phyloP scores from a whole-genome alignment of 1,284 basidiomycete species.

The Sporisorium iseilematis-ciliati region DNA sequence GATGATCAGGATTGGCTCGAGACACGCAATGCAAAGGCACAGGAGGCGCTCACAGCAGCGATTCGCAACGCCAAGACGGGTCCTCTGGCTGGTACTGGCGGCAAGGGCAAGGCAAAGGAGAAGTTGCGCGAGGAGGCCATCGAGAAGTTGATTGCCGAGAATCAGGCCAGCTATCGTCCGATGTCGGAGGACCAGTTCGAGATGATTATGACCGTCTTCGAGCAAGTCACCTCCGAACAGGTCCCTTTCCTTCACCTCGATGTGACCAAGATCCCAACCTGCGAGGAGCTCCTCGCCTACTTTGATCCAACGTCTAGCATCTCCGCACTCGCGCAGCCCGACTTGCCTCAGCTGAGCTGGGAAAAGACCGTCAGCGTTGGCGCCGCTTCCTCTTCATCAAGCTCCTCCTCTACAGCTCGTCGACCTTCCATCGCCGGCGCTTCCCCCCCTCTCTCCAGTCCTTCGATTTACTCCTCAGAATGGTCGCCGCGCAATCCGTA shows the following conservation, averaged over 20 bases:
- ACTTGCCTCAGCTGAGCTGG: conserved; percentile 55
- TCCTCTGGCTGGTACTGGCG: conserved; percentile 27
- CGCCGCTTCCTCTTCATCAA: conserved; percentile 14
- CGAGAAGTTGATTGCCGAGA: conserved; percentile 65
- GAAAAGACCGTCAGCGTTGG: conserved; percentile 41
- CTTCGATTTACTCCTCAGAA: conserved; percentile 8
- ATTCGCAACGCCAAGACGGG: conserved; percentile 78
- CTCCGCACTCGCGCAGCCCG: conserved; percentile 57
- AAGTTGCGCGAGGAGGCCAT: conserved; percentile 73
- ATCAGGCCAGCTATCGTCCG: conserved; percentile 73
- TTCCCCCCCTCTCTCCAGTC: not conserved
- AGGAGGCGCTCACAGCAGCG: conserved; percentile 84
- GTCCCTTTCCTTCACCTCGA: conserved; percentile 87
- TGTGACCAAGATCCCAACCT: conserved; percentile 57
- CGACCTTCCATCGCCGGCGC: conserved; percentile 22
- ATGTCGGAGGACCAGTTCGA: conserved; percentile 89
- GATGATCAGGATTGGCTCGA: conserved; percentile 94
- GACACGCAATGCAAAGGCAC: conserved; percentile 87
- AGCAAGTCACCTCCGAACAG: conserved; percentile 89
- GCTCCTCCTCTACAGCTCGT: conserved; percentile 14
- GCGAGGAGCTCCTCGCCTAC: conserved; percentile 57
- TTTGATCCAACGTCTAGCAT: conserved; percentile 60
- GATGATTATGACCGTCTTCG: conserved; percentile 92
- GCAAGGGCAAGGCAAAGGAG: conserved; percentile 69
- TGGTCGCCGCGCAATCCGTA: conserved; percentile 65